phyloP scores from a whole-genome alignment of 2,329 filamentous ascomycete genomes.

The Aspergillus aculeatus region DNA sequence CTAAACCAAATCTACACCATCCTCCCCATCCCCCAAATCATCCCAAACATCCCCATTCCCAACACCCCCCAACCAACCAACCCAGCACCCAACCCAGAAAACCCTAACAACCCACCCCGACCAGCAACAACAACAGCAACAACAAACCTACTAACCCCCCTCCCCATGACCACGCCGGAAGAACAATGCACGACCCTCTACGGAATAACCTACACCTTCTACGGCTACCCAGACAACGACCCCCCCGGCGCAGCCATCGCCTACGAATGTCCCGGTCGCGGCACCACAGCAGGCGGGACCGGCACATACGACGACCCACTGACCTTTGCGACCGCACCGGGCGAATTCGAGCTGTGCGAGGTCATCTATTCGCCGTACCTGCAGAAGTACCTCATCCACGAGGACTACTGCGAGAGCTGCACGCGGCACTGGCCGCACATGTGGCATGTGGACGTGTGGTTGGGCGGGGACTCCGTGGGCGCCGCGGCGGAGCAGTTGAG shows the following conservation, averaged over 20 bases:
- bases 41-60: too few species aligned
- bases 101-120: neutral
- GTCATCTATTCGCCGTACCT: constrained; percentile 48
- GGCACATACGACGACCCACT: constrained; percentile 46
- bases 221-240: constrained; percentile 43
- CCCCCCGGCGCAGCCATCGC: constrained; percentile 38
- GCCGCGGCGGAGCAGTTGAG: constrained; percentile 35
- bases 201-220: constrained; percentile 41
- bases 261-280: too few species aligned
- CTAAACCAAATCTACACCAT: neutral
- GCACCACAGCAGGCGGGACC: constrained; percentile 43
- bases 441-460: constrained; percentile 42
- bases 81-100: too few species aligned
- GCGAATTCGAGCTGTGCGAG: constrained; percentile 45
- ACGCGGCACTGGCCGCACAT: constrained; percentile 25
- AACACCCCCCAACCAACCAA: too few species aligned
- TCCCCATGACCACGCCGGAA: neutral
- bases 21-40: too few species aligned
- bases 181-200: constrained; percentile 1
- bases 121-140: neutral
- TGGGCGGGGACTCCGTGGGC: constrained; percentile 31
- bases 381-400: constrained; percentile 44
- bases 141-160: neutral
- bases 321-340: constrained; percentile 45
- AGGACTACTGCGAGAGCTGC: constrained; percentile 39